phyloP scores from a whole-genome alignment of 495 filamentous ascomycete species.

The Viridothelium virens region DNA sequence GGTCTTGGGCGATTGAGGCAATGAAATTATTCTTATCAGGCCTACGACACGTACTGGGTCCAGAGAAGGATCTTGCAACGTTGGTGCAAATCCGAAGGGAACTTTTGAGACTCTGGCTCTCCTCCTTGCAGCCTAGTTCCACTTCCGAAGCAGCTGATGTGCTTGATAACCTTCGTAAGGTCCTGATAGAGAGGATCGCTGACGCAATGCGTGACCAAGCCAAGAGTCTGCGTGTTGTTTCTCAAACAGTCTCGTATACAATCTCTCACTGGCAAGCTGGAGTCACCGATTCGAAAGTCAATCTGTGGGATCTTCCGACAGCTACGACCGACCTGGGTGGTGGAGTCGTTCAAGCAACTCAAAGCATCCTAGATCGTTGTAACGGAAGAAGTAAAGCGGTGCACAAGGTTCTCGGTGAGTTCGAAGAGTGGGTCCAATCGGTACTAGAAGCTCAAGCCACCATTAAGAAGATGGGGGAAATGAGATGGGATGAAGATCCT shows the following conservation, averaged over 20 bases:
- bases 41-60: constrained; percentile 48
- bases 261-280: not conserved
- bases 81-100: constrained; percentile 62
- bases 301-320: constrained; percentile 40
- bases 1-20: constrained; percentile 66
- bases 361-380: constrained; percentile 43
- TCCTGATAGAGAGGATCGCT: constrained; percentile 58
- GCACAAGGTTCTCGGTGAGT: constrained; percentile 49
- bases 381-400: constrained; percentile 63
- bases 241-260: not conserved
- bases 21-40: constrained; percentile 55
- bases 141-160: constrained; percentile 44
- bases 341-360: constrained; percentile 50
- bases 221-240: not conserved
- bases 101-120: constrained; percentile 68
- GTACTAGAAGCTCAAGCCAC: constrained; percentile 53
- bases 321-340: constrained; percentile 45
- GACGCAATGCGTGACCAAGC: constrained; percentile 24
- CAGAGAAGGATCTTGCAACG: constrained; percentile 53
- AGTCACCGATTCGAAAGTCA: constrained; percentile 13
- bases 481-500: constrained; percentile 68
- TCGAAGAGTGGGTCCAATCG: constrained; percentile 58
- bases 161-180: constrained; percentile 57
- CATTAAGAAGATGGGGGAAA: constrained; percentile 57
- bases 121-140: constrained; percentile 27